A percentile compares a stretch with the other conserved stretches of the same genome.
phyloP scores from a whole-genome alignment of 2,329 filamentous ascomycete genomes.

The Neophaeococcomyces mojaviensis region DNA sequence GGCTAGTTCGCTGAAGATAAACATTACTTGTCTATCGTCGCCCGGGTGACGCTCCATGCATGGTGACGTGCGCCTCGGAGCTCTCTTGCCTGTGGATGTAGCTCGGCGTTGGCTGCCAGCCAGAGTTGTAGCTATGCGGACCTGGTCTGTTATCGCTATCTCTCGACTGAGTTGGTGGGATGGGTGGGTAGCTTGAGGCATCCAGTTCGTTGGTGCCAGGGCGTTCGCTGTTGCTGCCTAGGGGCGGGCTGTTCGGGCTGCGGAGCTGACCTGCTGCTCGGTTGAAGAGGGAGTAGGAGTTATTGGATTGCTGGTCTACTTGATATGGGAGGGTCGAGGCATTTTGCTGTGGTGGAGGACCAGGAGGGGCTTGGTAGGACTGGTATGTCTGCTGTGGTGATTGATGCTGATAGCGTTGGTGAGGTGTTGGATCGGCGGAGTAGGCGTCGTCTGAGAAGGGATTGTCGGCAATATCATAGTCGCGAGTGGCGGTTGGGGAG shows the following conservation, averaged over 20 bases:
- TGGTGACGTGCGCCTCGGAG: slow-evolving; percentile 15
- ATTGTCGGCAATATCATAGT: slow-evolving; percentile 19
- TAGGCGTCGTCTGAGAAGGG: slow-evolving; percentile 21
- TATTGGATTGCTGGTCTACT: too few relatives aligned
- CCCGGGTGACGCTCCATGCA: slow-evolving; percentile 11
- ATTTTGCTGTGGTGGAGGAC: neutral
- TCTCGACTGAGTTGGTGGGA: slow-evolving; percentile 11
- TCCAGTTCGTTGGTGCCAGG: slow-evolving; percentile 3
- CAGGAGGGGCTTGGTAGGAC: neutral
- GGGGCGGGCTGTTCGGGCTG: neutral
- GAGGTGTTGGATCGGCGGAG: slow-evolving; percentile 7
- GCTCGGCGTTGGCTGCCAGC: slow-evolving; percentile 18
- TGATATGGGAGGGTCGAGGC: too few relatives aligned
- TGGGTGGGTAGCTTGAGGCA: slow-evolving; percentile 11
- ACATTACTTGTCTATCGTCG: too few relatives aligned
- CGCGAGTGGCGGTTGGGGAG: slow-evolving; percentile 10
- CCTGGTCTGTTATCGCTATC: slow-evolving; percentile 3
- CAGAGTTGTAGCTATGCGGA: slow-evolving; percentile 14
- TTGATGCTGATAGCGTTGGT: neutral
- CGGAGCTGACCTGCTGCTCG: slow-evolving; percentile 8
- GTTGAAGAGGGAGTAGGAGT: slow-evolving; percentile 14
- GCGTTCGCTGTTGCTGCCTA: neutral
- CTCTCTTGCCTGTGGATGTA: slow-evolving; percentile 19
- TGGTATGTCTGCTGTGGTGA: neutral
- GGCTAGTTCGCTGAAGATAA: too few relatives aligned